Evolutionary conservation across 805 yeast genomes (phyloP).

Genomic region (Yamadazyma ubonensis): DNA sequence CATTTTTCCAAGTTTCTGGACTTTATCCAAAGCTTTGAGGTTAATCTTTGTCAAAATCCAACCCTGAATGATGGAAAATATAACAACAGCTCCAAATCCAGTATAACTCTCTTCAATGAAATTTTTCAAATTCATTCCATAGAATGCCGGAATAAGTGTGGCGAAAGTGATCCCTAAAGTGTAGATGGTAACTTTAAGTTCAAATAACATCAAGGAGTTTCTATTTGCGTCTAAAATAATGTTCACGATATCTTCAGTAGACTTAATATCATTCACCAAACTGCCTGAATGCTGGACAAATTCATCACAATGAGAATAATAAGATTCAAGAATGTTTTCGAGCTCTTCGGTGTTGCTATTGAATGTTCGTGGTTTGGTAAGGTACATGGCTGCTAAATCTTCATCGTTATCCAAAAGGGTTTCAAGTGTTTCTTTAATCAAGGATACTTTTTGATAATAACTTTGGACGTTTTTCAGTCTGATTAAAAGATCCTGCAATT

Average conservation of each 20-base stretch:
- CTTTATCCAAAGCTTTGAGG: slow-evolving; percentile 55
- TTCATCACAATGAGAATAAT: slow-evolving; percentile 90
- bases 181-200: slow-evolving; percentile 76
- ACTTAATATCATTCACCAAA: slow-evolving; percentile 74
- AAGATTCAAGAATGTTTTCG: slow-evolving; percentile 84
- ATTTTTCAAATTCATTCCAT: slow-evolving; percentile 83
- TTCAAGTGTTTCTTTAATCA: slow-evolving; percentile 79
- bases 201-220: slow-evolving; percentile 84
- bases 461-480: slow-evolving; percentile 68
- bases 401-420: slow-evolving; percentile 86
- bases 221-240: slow-evolving; percentile 89
- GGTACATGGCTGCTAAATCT: slow-evolving; percentile 75
- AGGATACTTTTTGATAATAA: slow-evolving; percentile 70
- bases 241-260: slow-evolving; percentile 91
- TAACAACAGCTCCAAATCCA: slow-evolving; percentile 63
- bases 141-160: slow-evolving; percentile 80
- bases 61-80: slow-evolving; percentile 53
- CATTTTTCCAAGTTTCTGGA: slow-evolving; percentile 67
- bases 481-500: slow-evolving; percentile 68
- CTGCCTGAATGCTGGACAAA: slow-evolving; percentile 89
- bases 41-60: slow-evolving; percentile 52
- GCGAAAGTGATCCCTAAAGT: slow-evolving; percentile 86
- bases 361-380: slow-evolving; percentile 43
- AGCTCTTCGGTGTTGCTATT: slow-evolving; percentile 59
- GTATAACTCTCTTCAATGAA: slow-evolving; percentile 65